Evolutionary conservation across 2,329 filamentous ascomycete species (phyloP).

Genomic region (Aureobasidium sp.): DNA sequence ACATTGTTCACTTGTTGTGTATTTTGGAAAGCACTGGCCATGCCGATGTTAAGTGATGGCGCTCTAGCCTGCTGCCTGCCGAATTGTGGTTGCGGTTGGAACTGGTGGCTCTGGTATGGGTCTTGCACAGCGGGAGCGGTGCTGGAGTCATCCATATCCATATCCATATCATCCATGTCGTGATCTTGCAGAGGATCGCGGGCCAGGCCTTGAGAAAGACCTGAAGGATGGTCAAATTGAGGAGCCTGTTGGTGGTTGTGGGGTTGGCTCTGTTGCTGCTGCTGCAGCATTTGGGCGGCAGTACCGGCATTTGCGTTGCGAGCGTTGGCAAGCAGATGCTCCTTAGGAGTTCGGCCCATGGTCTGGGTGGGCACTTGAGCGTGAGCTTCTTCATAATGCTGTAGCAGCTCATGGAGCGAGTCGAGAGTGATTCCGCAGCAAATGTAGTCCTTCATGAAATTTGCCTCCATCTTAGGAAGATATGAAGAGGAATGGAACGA

Average conservation of each 20-base stretch:
- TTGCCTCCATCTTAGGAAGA: conserved; percentile 89
- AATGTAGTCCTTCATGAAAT: conserved; percentile 95
- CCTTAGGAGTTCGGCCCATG: conserved; percentile 32
- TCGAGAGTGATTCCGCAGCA: conserved; percentile 88
- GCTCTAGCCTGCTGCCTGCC: conserved; percentile 48
- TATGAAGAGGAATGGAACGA: conserved; percentile 97
- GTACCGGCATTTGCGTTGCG: conserved; percentile 16
- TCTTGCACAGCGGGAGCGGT: conserved; percentile 44
- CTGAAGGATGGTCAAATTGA: conserved; percentile 15
- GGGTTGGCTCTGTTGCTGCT: conserved; percentile 13
- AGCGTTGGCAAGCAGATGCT: conserved; percentile 22
- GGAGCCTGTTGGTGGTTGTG: conserved; percentile 11
- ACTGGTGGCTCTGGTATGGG: conserved; percentile 31
- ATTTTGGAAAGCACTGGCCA: conserved; percentile 59
- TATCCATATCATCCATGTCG: conserved; percentile 58
- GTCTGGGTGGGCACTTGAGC: conserved; percentile 50
- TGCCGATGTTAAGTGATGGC: conserved; percentile 73
- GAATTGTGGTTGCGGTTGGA: conserved; percentile 44
- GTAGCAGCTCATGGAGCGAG: conserved; percentile 86
- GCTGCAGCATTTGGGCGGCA: conserved; percentile 18
- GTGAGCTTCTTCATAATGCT: conserved; percentile 95
- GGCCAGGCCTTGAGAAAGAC: conserved; percentile 15
- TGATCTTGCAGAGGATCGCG: conserved; percentile 16
- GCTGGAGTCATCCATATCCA: conserved; percentile 90
- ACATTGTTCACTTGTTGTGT: conserved; percentile 69